phyloP scores from a whole-genome alignment of 2,329 filamentous ascomycete species.

The Monilinia vaccinii-corymbosi region DNA sequence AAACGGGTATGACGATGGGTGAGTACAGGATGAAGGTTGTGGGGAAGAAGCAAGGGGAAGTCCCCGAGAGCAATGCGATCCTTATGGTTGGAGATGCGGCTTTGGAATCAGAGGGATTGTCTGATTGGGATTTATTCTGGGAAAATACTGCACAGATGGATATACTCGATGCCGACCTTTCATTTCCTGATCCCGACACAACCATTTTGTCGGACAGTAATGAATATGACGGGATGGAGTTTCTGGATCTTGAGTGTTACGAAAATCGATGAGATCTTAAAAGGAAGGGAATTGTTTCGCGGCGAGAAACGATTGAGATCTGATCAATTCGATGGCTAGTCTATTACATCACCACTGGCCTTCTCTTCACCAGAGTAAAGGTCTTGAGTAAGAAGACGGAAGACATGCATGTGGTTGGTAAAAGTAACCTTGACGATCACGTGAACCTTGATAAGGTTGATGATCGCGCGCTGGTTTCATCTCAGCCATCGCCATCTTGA shows the following conservation, averaged over 20 bases:
- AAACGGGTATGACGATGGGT: slow-evolving; percentile 16
- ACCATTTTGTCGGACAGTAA: neutral
- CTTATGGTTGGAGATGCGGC: neutral
- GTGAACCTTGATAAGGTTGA: no score
- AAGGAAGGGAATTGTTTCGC: no score
- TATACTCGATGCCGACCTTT: neutral
- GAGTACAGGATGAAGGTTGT: slow-evolving; percentile 7
- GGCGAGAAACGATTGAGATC: no score
- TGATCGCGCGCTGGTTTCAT: slow-evolving; percentile 6
- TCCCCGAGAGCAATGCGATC: no score
- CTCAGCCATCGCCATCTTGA: slow-evolving; percentile 3
- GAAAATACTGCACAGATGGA: neutral
- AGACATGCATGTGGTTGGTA: no score
- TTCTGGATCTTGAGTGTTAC: neutral
- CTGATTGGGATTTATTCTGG: neutral
- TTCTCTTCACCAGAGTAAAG: no score
- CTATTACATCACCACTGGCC: no score
- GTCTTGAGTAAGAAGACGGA: no score
- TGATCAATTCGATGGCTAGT: no score
- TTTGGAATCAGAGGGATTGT: neutral
- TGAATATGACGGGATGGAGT: neutral
- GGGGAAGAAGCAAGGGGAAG: neutral
- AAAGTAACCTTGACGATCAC: no score
- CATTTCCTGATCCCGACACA: neutral
- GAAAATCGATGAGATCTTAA: neutral